A percentile compares a stretch with the other conserved stretches of the same genome.
Conservation (phyloP, 495 filamentous ascomycete species). For the Pseudomonodictys pantanalensis region DNA sequence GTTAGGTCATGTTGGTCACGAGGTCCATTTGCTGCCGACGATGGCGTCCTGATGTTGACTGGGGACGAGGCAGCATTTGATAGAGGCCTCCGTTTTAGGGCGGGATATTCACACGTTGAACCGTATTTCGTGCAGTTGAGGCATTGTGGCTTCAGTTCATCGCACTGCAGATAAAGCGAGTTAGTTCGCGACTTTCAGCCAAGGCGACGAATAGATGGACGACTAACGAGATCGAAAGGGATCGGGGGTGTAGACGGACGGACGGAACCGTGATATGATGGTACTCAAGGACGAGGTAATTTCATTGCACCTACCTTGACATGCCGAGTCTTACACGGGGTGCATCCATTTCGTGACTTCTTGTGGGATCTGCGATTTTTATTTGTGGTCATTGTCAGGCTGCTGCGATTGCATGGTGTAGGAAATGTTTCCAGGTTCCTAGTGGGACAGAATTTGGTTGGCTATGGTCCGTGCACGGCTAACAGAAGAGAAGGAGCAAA, state of each 20-base stretch:
- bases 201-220: too few relatives aligned
- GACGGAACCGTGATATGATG: too few relatives aligned
- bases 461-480: too few relatives aligned
- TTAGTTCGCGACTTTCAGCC: too few relatives aligned
- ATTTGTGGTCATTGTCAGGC: not conserved
- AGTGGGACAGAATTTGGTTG: too few relatives aligned
- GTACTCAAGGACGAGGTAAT: not conserved
- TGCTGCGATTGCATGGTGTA: not conserved
- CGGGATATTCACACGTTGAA: constrained; percentile 20
- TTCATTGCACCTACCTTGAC: constrained; percentile 18
- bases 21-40: constrained; percentile 3
- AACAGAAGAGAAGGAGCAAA: too few relatives aligned
- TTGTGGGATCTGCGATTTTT: constrained; percentile 19
- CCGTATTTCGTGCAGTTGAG: constrained; percentile 24
- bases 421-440: not conserved
- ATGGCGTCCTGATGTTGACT: constrained; percentile 9
- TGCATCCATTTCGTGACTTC: constrained; percentile 25
- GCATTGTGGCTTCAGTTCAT: constrained; percentile 22
- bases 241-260: too few relatives aligned
- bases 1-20: not conserved
- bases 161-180: constrained; percentile 7
- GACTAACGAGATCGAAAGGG: too few relatives aligned
- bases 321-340: constrained; percentile 21
- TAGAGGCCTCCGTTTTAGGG: not conserved
- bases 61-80: constrained; percentile 1